These are phyloP conservation scores for Aureobasidium sp. DNA, from an alignment of 2,329 filamentous ascomycete genomes.

Conservation along the genomic window DNA sequence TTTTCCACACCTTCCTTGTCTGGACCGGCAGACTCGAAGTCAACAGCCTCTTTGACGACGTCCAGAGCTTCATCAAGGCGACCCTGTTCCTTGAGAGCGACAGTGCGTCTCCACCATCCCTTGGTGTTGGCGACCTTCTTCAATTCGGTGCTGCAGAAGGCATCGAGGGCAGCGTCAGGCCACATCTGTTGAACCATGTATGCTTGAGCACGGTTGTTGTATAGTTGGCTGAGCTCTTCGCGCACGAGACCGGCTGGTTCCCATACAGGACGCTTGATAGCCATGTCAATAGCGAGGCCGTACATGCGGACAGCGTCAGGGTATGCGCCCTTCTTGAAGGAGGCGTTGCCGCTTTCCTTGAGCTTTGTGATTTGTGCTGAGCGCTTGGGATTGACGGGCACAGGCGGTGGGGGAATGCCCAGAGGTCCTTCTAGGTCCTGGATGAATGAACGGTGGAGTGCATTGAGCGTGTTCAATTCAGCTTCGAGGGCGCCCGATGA, in stretches of 20 bases:
- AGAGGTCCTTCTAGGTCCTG: slow-evolving; percentile 50
- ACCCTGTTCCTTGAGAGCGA: slow-evolving; percentile 86
- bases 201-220: slow-evolving; percentile 83
- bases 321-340: slow-evolving; percentile 71
- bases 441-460: slow-evolving; percentile 68
- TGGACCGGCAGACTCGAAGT: slow-evolving; percentile 63
- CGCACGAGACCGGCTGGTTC: slow-evolving; percentile 76
- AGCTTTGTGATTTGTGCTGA: slow-evolving; percentile 82
- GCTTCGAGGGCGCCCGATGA: slow-evolving; percentile 30
- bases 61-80: slow-evolving; percentile 72
- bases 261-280: slow-evolving; percentile 72
- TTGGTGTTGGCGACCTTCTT: slow-evolving; percentile 84
- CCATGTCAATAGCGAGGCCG: slow-evolving; percentile 84
- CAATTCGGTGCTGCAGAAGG: slow-evolving; percentile 79
- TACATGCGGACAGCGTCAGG: slow-evolving; percentile 74
- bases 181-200: slow-evolving; percentile 76
- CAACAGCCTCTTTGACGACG: slow-evolving; percentile 70
- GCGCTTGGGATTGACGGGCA: slow-evolving; percentile 90
- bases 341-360: slow-evolving; percentile 75
- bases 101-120: slow-evolving; percentile 85
- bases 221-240: slow-evolving; percentile 74
- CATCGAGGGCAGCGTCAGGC: slow-evolving; percentile 82
- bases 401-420: slow-evolving; percentile 70
- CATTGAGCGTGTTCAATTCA: slow-evolving; percentile 65
- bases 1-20: slow-evolving; percentile 26